A percentile compares a stretch with the other conserved stretches of the same genome.
phyloP scores from a whole-genome alignment of 768 basidiomycete genomes.

The Boletus speciosus region DNA sequence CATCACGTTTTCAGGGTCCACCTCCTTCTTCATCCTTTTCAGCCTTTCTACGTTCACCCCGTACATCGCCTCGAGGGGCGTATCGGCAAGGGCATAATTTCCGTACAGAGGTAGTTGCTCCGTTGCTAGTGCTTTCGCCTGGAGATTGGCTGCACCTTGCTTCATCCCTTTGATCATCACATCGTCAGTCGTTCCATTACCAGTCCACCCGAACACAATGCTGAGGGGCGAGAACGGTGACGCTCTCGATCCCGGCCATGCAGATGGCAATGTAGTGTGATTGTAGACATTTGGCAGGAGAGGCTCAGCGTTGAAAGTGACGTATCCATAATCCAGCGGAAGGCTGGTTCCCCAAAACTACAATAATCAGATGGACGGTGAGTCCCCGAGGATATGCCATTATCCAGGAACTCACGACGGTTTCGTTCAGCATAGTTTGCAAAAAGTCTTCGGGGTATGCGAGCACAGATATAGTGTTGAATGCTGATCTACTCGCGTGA shows the following conservation, averaged over 20 bases:
- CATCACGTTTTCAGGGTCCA: conserved; percentile 63
- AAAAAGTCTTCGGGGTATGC: conserved; percentile 20
- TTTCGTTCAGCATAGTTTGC: conserved; percentile 14
- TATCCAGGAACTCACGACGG: conserved; percentile 10
- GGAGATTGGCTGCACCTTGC: conserved; percentile 39
- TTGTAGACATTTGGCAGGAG: conserved; percentile 42
- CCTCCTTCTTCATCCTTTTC: conserved; percentile 36
- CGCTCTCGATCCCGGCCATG: conserved; percentile 46
- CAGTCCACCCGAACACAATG: conserved; percentile 45
- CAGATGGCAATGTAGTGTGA: conserved; percentile 37
- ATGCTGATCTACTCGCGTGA: conserved; percentile 16
- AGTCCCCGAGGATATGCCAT: background rate
- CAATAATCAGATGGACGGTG: conserved; percentile 10
- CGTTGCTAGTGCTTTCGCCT: conserved; percentile 42
- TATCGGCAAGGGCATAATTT: conserved; percentile 58
- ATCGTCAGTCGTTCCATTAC: conserved; percentile 35
- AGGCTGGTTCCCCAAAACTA: conserved; percentile 42
- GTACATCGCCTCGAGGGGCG: conserved; percentile 49
- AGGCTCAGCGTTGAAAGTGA: conserved; percentile 49
- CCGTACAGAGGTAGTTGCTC: conserved; percentile 45
- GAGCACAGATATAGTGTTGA: conserved; percentile 24
- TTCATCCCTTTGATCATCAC: conserved; percentile 39
- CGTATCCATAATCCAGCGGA: conserved; percentile 36
- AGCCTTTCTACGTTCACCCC: conserved; percentile 45
- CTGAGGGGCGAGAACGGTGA: conserved; percentile 43